phyloP scores from a whole-genome alignment of 495 filamentous ascomycete genomes.

The Aspergillus cavernicola region DNA sequence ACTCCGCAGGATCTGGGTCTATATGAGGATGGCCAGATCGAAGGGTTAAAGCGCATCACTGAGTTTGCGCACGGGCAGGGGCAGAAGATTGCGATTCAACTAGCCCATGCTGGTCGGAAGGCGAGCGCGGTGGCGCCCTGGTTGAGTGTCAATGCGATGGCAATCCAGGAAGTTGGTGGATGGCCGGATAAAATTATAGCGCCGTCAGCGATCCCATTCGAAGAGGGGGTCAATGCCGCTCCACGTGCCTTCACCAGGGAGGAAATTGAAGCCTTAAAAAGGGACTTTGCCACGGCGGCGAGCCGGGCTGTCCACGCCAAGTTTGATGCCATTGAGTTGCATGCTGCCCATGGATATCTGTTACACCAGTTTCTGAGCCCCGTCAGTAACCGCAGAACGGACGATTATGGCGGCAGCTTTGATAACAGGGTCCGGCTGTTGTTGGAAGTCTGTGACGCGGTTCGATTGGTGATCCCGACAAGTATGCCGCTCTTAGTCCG shows the following conservation, averaged over 20 bases:
- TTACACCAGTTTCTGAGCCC: constrained; percentile 57
- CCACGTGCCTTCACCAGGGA: neutral
- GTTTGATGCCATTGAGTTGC: constrained; percentile 49
- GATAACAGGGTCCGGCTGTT: constrained; percentile 51
- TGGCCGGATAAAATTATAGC: constrained; percentile 62
- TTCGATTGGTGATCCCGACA: constrained; percentile 46
- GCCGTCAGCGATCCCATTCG: constrained; percentile 45
- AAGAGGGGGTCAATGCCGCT: constrained; percentile 10
- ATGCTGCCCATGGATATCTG: constrained; percentile 57
- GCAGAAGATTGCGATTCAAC: constrained; percentile 60
- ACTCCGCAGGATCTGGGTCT: constrained; percentile 58
- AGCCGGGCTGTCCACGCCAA: constrained; percentile 45
- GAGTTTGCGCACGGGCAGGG: constrained; percentile 53
- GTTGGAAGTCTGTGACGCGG: constrained; percentile 45
- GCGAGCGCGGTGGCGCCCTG: constrained; percentile 56
- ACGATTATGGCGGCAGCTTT: constrained; percentile 53
- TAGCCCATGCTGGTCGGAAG: constrained; percentile 66
- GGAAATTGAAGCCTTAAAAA: neutral
- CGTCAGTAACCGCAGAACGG: constrained; percentile 50
- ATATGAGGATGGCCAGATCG: constrained; percentile 61
- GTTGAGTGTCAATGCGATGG: constrained; percentile 24
- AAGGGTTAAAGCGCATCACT: constrained; percentile 48
- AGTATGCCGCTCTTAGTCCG: constrained; percentile 59
- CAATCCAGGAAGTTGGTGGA: constrained; percentile 45
- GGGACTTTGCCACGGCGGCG: constrained; percentile 39